Percentiles rank a stretch among this genome's conserved stretches.
phyloP scores from a whole-genome alignment of 1,139 yeast genomes.

The Arxiozyma slooffiae region DNA sequence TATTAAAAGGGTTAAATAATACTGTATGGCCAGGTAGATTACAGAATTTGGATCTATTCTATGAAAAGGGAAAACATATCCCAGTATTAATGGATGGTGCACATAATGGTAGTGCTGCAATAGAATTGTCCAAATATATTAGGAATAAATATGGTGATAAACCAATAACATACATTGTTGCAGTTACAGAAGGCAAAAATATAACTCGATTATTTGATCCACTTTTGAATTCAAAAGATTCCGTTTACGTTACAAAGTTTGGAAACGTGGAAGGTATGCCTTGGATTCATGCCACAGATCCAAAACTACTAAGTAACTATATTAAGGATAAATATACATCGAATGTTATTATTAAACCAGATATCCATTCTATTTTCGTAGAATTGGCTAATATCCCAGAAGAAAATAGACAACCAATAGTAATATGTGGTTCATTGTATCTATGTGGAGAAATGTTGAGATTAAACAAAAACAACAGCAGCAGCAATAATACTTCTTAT shows the following conservation, averaged over 20 bases:
- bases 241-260: constrained; percentile 53
- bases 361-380: constrained; percentile 14
- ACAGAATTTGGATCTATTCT: constrained; percentile 34
- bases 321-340: constrained; percentile 30
- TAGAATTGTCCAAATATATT: constrained; percentile 46
- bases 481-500: no score
- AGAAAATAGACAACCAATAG: constrained; percentile 29
- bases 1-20: constrained; percentile 42
- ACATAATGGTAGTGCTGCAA: constrained; percentile 79
- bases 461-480: constrained; percentile 18
- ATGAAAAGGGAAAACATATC: constrained; percentile 19
- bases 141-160: constrained; percentile 21
- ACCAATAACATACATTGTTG: constrained; percentile 55
- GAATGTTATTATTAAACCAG: constrained; percentile 24
- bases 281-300: constrained; percentile 56
- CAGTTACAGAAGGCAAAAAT: constrained; percentile 66
- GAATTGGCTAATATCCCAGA: constrained; percentile 3
- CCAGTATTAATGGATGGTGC: constrained; percentile 75
- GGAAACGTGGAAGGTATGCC: constrained; percentile 81
- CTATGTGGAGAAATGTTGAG: constrained; percentile 61
- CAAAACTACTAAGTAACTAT: constrained; percentile 33
- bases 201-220: constrained; percentile 43
- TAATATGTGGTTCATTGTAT: constrained; percentile 73
- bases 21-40: constrained; percentile 59
- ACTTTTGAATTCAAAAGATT: constrained; percentile 43